These are phyloP conservation scores for Wilcoxina mikolae DNA, from an alignment of 495 filamentous ascomycete species.

Conservation along the genomic window DNA sequence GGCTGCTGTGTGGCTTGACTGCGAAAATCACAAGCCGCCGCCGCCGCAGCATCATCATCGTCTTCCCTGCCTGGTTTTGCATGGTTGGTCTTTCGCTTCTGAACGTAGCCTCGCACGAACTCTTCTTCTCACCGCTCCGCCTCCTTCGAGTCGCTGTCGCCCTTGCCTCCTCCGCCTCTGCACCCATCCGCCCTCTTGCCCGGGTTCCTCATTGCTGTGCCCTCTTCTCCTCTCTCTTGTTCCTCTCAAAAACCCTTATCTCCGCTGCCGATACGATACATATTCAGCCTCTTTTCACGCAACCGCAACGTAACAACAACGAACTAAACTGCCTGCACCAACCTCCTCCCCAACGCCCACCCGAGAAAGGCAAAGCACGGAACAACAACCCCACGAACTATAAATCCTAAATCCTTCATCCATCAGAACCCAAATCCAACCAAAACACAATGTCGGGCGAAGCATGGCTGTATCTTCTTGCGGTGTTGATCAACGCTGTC, in stretches of 20 bases:
- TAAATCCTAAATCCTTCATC: not conserved
- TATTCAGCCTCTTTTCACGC: not conserved
- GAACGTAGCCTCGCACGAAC: no score
- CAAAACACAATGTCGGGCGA: constrained; percentile 69
- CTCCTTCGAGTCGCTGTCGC: not conserved
- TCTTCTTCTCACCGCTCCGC: not conserved
- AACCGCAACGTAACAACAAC: constrained; percentile 5
- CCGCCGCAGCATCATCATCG: not conserved
- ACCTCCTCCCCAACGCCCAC: not conserved
- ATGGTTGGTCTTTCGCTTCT: not conserved
- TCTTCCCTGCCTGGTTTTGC: not conserved
- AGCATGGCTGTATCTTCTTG: constrained; percentile 97
- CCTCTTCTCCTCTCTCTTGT: not conserved
- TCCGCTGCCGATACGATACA: no score
- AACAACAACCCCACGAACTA: not conserved
- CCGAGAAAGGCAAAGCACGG: not conserved
- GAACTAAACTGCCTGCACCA: not conserved
- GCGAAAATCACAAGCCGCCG: not conserved
- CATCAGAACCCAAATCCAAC: not conserved
- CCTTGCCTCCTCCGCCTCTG: not conserved
- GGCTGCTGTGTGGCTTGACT: not conserved
- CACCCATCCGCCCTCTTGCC: not conserved
- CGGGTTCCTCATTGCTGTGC: no score
- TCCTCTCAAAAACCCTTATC: not conserved
- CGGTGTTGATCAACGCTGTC: constrained; percentile 99